Evolutionary conservation across 169 alveolate species (phyloP).

Genomic region (Plasmodium knowlesi): DNA sequence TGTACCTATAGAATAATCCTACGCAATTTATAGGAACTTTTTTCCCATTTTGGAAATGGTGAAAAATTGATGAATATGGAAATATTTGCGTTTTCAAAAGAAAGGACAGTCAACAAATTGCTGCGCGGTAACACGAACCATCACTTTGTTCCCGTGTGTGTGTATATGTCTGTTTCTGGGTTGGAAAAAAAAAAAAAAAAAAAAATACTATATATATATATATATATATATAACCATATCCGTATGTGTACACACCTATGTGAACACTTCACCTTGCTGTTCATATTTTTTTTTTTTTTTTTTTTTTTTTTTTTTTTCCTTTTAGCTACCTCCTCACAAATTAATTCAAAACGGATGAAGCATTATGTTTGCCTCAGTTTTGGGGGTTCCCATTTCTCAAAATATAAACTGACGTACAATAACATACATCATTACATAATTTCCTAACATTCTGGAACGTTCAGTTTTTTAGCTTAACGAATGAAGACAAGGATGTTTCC

Average conservation of each 20-base stretch:
- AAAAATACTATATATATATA: background rate
- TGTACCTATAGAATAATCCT: conserved; percentile 43
- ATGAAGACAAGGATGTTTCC: background rate
- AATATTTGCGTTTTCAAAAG: conserved; percentile 1
- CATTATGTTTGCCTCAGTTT: background rate
- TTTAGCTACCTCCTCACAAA: conserved; percentile 16
- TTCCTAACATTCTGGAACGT: background rate
- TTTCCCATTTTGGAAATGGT: background rate
- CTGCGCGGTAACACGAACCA: background rate
- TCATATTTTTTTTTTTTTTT: conserved; percentile 4
- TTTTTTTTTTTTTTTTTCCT: conserved; percentile 16
- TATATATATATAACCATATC: background rate
- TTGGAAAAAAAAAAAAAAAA: conserved; percentile 27
- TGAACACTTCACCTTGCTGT: background rate
- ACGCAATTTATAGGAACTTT: conserved; percentile 15
- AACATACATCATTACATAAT: background rate
- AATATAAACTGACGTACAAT: background rate
- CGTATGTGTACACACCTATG: conserved; percentile 6
- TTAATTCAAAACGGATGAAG: background rate
- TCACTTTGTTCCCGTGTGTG: conserved; percentile 22
- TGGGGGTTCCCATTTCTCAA: background rate
- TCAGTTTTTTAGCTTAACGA: background rate
- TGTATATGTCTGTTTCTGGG: background rate
- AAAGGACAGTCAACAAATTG: background rate
- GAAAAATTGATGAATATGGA: conserved; percentile 8